Conservation (phyloP, 2,329 filamentous ascomycete genomes). For the Anthostomella pinea region DNA sequence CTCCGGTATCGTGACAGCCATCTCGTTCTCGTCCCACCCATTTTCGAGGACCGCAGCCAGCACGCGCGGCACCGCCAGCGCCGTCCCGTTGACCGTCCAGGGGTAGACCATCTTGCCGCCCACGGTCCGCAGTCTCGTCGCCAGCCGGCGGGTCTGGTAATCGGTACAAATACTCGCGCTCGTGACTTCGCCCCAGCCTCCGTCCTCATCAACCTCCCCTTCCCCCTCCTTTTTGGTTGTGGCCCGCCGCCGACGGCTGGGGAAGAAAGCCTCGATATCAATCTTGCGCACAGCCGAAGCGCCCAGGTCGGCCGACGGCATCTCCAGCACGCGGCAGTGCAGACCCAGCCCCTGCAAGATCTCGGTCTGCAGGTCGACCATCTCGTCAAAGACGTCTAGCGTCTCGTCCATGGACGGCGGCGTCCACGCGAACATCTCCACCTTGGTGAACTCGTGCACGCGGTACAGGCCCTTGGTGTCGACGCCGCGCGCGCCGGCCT, state of each 20-base stretch:
- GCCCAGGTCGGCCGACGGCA: constrained; percentile 85
- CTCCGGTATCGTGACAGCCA: constrained; percentile 71
- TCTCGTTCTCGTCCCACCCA: constrained; percentile 72
- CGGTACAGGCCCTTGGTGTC: constrained; percentile 94
- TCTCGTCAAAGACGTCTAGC: constrained; percentile 71
- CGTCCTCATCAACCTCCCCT: constrained; percentile 50
- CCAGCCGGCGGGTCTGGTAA: constrained; percentile 83
- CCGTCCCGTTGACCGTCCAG: constrained; percentile 91
- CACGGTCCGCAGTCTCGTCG: constrained; percentile 64
- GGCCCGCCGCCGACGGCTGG: too few relatives aligned
- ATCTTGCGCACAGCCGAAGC: constrained; percentile 83
- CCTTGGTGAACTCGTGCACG: constrained; percentile 98
- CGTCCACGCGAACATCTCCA: constrained; percentile 96
- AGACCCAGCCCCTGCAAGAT: constrained; percentile 76
- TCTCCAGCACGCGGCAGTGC: constrained; percentile 85
- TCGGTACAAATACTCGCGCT: constrained; percentile 90
- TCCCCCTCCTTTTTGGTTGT: too few relatives aligned
- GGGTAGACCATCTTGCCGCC: constrained; percentile 63
- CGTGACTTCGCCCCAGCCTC: constrained; percentile 91
- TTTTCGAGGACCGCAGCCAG: constrained; percentile 87
- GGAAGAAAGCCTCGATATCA: constrained; percentile 94
- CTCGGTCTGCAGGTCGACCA: constrained; percentile 81
- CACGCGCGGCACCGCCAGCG: constrained; percentile 84
- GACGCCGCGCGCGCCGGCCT: constrained; percentile 84
- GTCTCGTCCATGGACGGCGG: constrained; percentile 50